These are phyloP conservation scores for Phaeoacremonium minimum DNA, from an alignment of 2,329 filamentous ascomycete genomes.

Conservation along the genomic window DNA sequence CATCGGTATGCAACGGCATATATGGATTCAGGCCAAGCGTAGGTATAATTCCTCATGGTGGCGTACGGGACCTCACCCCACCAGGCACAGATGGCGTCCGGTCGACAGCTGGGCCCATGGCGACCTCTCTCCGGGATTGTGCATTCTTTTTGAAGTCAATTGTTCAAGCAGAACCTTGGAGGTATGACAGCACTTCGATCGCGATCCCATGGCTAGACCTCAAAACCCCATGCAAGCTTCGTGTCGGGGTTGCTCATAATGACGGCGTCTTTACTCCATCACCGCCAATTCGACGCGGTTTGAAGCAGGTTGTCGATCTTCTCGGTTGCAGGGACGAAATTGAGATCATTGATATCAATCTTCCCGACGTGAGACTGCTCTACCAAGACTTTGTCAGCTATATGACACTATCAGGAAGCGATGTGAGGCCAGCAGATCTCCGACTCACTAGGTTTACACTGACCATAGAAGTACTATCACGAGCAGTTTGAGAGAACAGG, in stretches of 20 bases:
- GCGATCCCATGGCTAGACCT: constrained; percentile 24
- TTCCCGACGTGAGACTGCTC: too few relatives aligned
- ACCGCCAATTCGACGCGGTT: constrained; percentile 27
- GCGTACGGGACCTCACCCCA: constrained; percentile 15
- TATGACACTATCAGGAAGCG: too few relatives aligned
- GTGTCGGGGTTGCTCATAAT: constrained; percentile 37
- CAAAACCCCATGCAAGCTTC: constrained; percentile 10
- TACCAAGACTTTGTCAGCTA: too few relatives aligned
- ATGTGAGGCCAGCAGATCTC: too few relatives aligned
- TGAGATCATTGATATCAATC: too few relatives aligned
- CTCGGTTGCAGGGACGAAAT: too few relatives aligned
- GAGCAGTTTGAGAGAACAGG: too few relatives aligned
- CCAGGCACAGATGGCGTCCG: constrained; percentile 27
- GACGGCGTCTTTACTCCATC: constrained; percentile 31
- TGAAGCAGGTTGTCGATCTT: constrained; percentile 22
- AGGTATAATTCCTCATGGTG: constrained; percentile 17
- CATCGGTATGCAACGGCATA: constrained; percentile 27
- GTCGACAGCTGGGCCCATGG: constrained; percentile 27
- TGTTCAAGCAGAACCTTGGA: constrained; percentile 16
- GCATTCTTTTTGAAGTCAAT: constrained; percentile 24
- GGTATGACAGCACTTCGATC: constrained; percentile 19
- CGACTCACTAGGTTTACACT: too few relatives aligned
- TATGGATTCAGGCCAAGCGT: constrained; percentile 18
- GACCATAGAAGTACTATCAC: too few relatives aligned
- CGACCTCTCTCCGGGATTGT: constrained; percentile 23